Conservation (phyloP, 768 basidiomycete species). For the Infundibulicybe gibba region DNA sequence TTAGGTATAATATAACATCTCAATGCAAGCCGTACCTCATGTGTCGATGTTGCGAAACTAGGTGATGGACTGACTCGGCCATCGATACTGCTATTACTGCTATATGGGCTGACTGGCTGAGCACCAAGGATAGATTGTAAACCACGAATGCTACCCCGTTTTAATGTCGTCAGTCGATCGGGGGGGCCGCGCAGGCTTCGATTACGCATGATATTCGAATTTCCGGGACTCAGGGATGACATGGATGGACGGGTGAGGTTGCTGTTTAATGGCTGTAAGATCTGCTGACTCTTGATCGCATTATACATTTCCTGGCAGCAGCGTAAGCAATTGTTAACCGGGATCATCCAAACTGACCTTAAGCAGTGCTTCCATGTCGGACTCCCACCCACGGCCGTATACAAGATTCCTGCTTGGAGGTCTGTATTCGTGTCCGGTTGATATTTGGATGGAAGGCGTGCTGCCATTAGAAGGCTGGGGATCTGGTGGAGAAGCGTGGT, state of each 20-base stretch:
- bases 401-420: conserved; percentile 24
- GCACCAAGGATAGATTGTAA: conserved; percentile 73
- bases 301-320: conserved; percentile 83
- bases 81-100: conserved; percentile 79
- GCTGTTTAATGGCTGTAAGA: conserved; percentile 72
- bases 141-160: conserved; percentile 90
- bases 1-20: conserved; percentile 1
- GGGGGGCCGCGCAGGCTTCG: conserved; percentile 69
- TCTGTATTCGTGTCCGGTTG: conserved; percentile 33
- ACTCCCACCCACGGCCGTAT: conserved; percentile 76
- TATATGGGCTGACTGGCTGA: conserved; percentile 74
- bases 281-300: conserved; percentile 88
- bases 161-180: conserved; percentile 73
- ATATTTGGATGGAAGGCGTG: conserved; percentile 59
- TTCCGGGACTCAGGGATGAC: conserved; percentile 56
- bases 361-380: conserved; percentile 80
- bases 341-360: conserved; percentile 48
- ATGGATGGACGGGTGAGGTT: conserved; percentile 43
- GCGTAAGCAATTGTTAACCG: background rate
- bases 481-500: conserved; percentile 22
- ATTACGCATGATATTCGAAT: conserved; percentile 49
- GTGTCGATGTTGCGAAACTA: conserved; percentile 85
- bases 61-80: conserved; percentile 94
- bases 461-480: conserved; percentile 51
- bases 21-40: conserved; percentile 50